Percentiles rank a stretch among this genome's conserved stretches.
phyloP scores from a whole-genome alignment of 2,329 filamentous ascomycete genomes.

The Talaromyces funiculosus region DNA sequence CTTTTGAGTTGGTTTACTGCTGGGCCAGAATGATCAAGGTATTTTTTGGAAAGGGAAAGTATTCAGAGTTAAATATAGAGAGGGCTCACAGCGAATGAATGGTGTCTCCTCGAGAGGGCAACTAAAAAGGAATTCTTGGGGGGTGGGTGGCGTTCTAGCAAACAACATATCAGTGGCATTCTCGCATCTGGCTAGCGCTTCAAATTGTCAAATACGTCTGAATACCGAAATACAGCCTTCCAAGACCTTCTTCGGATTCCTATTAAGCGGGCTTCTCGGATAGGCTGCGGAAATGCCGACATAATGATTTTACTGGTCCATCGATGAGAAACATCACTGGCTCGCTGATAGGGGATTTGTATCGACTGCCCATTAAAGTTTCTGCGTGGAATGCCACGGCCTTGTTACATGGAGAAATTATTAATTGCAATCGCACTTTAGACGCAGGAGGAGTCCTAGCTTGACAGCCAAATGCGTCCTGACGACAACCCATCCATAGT shows the following conservation, averaged over 20 bases:
- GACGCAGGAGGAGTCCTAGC: conserved; percentile 11
- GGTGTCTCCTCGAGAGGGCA: neutral
- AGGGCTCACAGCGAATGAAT: neutral
- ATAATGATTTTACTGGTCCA: neutral
- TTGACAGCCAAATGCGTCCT: neutral
- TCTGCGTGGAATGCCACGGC: neutral
- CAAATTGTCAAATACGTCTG: conserved; percentile 4
- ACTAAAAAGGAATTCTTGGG: neutral
- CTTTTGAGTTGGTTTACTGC: neutral
- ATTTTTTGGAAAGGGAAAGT: neutral
- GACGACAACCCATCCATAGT: conserved; percentile 2
- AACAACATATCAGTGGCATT: neutral
- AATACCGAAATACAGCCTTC: conserved; percentile 3
- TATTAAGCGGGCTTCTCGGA: neutral
- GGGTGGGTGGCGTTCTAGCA: conserved; percentile 7
- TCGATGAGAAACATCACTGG: conserved; percentile 6
- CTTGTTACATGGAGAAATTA: conserved; percentile 11
- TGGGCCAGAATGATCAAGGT: neutral
- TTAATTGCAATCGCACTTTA: conserved; percentile 2
- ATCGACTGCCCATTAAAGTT: neutral
- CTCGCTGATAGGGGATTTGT: neutral
- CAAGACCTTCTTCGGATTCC: conserved; percentile 4
- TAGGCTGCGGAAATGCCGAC: neutral
- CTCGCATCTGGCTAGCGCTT: conserved; percentile 1
- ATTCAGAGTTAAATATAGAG: neutral